A percentile compares a stretch with the other conserved stretches of the same genome.
These are phyloP conservation scores for Passalora sequoiae DNA, from an alignment of 2,329 filamentous ascomycete species.

Conservation along the genomic window DNA sequence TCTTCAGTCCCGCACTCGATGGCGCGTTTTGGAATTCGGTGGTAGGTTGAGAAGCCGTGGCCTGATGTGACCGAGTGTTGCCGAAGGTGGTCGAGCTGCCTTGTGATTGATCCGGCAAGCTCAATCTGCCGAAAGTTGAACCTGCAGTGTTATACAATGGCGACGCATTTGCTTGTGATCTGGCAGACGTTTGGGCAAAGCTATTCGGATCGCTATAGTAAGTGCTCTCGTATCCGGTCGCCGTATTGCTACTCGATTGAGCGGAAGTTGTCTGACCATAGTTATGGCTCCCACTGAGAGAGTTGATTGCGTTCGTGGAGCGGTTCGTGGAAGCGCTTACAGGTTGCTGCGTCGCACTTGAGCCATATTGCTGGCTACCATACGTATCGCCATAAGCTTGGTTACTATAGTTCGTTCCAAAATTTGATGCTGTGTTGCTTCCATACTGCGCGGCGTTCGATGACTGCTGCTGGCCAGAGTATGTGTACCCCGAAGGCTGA, in stretches of 20 bases:
- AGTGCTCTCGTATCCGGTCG: slow-evolving; percentile 18
- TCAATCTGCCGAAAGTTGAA: slow-evolving; percentile 22
- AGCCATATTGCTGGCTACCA: slow-evolving; percentile 22
- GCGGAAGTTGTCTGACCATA: slow-evolving; percentile 19
- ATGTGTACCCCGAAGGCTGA: slow-evolving; percentile 20
- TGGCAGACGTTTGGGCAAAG: slow-evolving; percentile 7
- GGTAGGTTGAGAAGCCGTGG: slow-evolving; percentile 8
- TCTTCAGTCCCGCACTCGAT: slow-evolving; percentile 16
- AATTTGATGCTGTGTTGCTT: slow-evolving; percentile 14
- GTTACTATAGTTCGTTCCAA: slow-evolving; percentile 14
- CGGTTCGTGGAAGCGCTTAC: slow-evolving; percentile 11
- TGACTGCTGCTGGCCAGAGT: slow-evolving; percentile 14
- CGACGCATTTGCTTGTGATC: slow-evolving; percentile 23
- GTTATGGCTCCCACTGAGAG: slow-evolving; percentile 19
- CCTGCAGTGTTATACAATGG: slow-evolving; percentile 23
- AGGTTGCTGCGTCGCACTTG: slow-evolving; percentile 13
- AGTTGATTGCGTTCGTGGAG: slow-evolving; percentile 24
- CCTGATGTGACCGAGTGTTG: slow-evolving; percentile 13
- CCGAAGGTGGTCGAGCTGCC: slow-evolving; percentile 15
- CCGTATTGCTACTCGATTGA: slow-evolving; percentile 9
- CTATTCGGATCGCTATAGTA: slow-evolving; percentile 12
- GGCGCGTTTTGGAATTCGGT: slow-evolving; percentile 23
- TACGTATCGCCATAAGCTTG: slow-evolving; percentile 18
- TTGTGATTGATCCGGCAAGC: slow-evolving; percentile 23
- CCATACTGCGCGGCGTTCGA: slow-evolving; percentile 14